These are phyloP conservation scores for Salix udensis DNA, from an alignment of 345 rosid genomes.

Conservation along the genomic window DNA sequence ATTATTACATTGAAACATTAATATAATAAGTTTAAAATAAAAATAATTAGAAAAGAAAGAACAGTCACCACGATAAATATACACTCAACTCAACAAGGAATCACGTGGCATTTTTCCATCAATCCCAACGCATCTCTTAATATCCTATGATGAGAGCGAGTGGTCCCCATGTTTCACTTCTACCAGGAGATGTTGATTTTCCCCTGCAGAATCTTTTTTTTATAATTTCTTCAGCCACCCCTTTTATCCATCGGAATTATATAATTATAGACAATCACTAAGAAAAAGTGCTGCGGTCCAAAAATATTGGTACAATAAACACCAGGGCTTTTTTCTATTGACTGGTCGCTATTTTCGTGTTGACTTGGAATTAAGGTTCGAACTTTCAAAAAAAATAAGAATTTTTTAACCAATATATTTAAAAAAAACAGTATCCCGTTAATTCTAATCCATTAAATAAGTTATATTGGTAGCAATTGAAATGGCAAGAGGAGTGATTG, in stretches of 20 bases:
- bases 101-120: constrained; percentile 4
- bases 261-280: neutral
- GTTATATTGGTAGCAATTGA: constrained; percentile 5
- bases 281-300: neutral
- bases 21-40: too few species aligned
- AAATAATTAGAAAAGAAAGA: too few species aligned
- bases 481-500: neutral
- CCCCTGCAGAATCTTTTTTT: neutral
- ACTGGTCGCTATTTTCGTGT: neutral
- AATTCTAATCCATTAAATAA: too few species aligned
- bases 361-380: too few species aligned
- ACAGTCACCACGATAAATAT: too few species aligned
- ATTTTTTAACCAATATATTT: too few species aligned
- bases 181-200: neutral
- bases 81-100: too few species aligned
- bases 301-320: neutral
- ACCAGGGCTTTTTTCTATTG: neutral
- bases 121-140: constrained; percentile 1
- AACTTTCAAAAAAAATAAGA: too few species aligned
- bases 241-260: neutral
- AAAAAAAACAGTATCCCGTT: too few species aligned
- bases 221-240: constrained; percentile 5
- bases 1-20: too few species aligned
- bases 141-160: neutral
- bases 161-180: neutral